Conservation (phyloP, 306 rosid species). For the Glycine tomentella region DNA sequence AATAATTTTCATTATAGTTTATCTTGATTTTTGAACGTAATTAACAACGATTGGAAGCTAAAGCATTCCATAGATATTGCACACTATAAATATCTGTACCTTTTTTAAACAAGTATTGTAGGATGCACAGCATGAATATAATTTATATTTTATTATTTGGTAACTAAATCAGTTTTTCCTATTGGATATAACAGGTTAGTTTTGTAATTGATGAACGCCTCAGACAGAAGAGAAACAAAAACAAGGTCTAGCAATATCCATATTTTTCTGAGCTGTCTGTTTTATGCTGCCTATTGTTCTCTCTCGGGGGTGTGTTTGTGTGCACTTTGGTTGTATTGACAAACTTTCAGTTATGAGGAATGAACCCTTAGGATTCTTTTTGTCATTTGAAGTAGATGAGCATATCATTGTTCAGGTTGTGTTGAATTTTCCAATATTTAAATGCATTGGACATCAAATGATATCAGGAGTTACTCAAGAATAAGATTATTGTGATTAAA, state of each 20-base stretch:
- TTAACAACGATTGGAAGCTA: neutral
- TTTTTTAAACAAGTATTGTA: neutral
- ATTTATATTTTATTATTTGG: constrained; percentile 12
- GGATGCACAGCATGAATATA: constrained; percentile 24
- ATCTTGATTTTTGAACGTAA: neutral
- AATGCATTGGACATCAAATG: constrained; percentile 30
- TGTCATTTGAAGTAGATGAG: constrained; percentile 8
- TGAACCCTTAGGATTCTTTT: neutral
- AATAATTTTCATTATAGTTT: constrained; percentile 21
- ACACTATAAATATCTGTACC: neutral
- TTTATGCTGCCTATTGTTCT: constrained; percentile 16
- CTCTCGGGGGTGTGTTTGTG: neutral
- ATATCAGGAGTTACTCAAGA: neutral
- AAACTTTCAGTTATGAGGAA: neutral
- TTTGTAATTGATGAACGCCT: constrained; percentile 95
- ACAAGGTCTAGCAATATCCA: constrained; percentile 63
- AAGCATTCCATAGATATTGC: constrained; percentile 8
- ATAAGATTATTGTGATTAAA: constrained; percentile 6
- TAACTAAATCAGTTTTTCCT: constrained; percentile 28
- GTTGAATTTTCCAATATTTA: constrained; percentile 40
- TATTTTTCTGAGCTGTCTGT: constrained; percentile 13
- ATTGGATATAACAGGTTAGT: constrained; percentile 66
- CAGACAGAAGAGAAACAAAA: constrained; percentile 72
- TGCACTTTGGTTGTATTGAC: constrained; percentile 24
- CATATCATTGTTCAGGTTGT: constrained; percentile 32